phyloP scores from a whole-genome alignment of 139 green algal genomes.

The Gonium pectorale region DNA sequence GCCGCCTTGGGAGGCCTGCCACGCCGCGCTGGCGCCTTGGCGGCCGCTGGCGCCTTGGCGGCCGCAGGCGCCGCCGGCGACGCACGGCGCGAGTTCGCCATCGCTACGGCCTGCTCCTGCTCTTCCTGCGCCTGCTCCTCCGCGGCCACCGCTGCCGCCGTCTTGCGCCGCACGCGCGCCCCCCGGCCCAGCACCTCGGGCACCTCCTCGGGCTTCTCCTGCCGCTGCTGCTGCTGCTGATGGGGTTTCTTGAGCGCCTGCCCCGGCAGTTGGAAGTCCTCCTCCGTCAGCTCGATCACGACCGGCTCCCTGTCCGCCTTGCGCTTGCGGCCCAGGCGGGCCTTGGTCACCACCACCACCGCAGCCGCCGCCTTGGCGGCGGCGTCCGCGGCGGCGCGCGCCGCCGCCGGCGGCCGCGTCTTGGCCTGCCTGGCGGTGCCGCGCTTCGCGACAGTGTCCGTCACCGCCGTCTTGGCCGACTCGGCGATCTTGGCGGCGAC shows the following conservation, averaged over 20 bases:
- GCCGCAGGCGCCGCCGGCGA: background rate
- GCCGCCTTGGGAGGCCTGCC: no score
- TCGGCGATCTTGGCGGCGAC: background rate
- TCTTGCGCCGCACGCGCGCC: background rate
- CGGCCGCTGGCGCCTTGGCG: background rate
- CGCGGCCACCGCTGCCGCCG: background rate
- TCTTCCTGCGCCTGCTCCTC: background rate
- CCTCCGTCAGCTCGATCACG: background rate
- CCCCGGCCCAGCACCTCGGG: background rate
- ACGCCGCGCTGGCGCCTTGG: no score
- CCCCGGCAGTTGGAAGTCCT: background rate
- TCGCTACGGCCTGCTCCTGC: background rate
- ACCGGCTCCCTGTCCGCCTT: background rate
- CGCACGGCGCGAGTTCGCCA: background rate
- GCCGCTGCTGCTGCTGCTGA: background rate
- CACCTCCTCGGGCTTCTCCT: background rate
- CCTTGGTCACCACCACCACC: background rate
- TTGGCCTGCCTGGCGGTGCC: no score
- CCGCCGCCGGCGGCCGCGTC: no score
- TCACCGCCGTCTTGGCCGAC: background rate
- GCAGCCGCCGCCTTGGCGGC: background rate
- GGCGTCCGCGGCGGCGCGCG: no score
- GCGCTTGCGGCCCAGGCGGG: slow-evolving; percentile 1
- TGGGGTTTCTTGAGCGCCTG: background rate
- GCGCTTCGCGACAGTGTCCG: background rate